phyloP scores from a whole-genome alignment of 805 yeast species.

The Wickerhamomyces rabaulensis region DNA sequence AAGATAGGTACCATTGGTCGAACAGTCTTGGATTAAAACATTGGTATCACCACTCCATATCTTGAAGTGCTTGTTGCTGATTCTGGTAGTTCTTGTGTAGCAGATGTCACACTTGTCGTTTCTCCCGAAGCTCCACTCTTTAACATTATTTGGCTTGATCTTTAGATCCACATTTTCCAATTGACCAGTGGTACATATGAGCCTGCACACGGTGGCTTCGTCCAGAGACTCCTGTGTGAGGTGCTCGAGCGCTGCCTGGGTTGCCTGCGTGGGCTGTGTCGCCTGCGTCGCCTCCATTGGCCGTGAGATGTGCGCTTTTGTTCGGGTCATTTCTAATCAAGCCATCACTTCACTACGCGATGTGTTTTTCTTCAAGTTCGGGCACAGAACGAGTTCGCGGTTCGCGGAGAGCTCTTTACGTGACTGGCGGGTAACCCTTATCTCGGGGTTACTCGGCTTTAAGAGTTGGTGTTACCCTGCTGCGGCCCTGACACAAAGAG shows the following conservation, averaged over 20 bases:
- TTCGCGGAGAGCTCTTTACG: no score
- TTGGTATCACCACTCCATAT: constrained; percentile 60
- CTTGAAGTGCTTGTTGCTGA: constrained; percentile 71
- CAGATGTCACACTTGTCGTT: constrained; percentile 58
- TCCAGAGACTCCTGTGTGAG: constrained; percentile 34
- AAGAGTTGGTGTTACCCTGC: no score
- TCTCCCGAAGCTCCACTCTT: constrained; percentile 73
- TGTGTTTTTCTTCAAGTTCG: neutral
- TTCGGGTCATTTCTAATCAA: neutral
- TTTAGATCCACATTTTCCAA: constrained; percentile 41
- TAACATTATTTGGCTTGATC: constrained; percentile 28
- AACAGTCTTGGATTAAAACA: constrained; percentile 50
- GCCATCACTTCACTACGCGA: neutral
- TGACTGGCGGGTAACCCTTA: neutral
- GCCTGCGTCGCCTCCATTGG: constrained; percentile 30
- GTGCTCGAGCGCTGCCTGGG: constrained; percentile 35
- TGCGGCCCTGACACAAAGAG: no score
- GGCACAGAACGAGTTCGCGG: neutral
- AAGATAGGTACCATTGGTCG: constrained; percentile 91
- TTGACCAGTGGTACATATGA: constrained; percentile 58
- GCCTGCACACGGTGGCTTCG: constrained; percentile 43
- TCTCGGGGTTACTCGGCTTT: neutral
- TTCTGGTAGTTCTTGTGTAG: constrained; percentile 53
- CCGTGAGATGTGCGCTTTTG: neutral
- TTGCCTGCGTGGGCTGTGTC: constrained; percentile 35